Evolutionary conservation across 2,329 filamentous ascomycete species (phyloP).

Genomic region (Aspergillus flavus): DNA sequence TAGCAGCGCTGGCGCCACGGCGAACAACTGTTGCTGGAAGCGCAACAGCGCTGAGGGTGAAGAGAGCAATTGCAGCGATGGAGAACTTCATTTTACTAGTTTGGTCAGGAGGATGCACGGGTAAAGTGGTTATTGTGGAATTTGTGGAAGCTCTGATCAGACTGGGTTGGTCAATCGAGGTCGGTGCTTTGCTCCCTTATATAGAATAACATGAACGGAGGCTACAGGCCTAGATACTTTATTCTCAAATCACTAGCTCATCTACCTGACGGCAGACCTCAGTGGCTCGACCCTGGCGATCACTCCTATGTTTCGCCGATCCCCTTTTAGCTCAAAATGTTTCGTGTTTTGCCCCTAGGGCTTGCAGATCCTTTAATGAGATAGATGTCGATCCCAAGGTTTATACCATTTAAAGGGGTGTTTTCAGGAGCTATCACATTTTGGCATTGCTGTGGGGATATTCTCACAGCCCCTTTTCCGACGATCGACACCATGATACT

Average conservation of each 20-base stretch:
- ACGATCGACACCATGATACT: not conserved
- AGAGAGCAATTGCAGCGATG: not conserved
- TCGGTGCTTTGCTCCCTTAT: not conserved
- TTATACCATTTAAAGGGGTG: not conserved
- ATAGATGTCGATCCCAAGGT: not conserved
- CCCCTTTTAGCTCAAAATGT: not conserved
- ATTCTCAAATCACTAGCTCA: not conserved
- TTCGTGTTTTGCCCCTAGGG: not conserved
- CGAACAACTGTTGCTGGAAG: slow-evolving; percentile 1
- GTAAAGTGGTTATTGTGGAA: not conserved
- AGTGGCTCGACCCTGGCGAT: slow-evolving; percentile 1
- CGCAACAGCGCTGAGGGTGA: not conserved
- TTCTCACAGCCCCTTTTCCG: not conserved
- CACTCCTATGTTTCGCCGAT: slow-evolving; percentile 4
- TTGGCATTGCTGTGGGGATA: not conserved
- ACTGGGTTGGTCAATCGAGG: not conserved
- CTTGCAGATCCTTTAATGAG: not conserved
- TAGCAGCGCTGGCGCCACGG: slow-evolving; percentile 2
- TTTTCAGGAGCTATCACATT: not conserved
- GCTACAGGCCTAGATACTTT: not conserved
- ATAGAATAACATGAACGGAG: not conserved
- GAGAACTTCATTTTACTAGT: slow-evolving; percentile 9
- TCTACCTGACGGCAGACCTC: not conserved
- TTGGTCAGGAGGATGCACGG: not conserved
- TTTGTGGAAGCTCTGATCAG: not conserved